Conservation (phyloP, 768 basidiomycete species). For the Hygrophoropsis aurantiaca region DNA sequence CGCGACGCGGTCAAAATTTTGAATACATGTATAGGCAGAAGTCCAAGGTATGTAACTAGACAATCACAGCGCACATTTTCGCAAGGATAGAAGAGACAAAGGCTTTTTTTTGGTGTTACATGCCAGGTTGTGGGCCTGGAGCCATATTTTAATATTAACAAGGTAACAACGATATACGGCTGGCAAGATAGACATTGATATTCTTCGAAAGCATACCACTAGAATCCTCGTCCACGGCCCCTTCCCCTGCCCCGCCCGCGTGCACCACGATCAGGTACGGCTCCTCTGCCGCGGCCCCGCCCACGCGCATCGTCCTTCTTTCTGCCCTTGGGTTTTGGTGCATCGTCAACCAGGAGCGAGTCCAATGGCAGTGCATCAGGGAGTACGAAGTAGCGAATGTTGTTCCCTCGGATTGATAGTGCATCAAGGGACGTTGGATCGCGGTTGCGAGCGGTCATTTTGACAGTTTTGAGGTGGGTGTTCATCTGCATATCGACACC, state of each 20-base stretch:
- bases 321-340: constrained; percentile 90
- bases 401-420: constrained; percentile 94
- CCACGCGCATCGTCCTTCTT: constrained; percentile 86
- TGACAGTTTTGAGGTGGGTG: constrained; percentile 96
- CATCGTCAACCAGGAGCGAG: constrained; percentile 95
- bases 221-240: constrained; percentile 47
- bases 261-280: constrained; percentile 47
- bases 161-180: constrained; percentile 6
- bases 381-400: constrained; percentile 95
- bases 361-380: constrained; percentile 96
- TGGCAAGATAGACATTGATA: constrained; percentile 5
- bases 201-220: not conserved
- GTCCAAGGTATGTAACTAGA: too few relatives aligned
- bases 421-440: constrained; percentile 86
- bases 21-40: too few relatives aligned
- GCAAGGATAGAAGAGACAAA: too few relatives aligned
- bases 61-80: too few relatives aligned
- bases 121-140: constrained; percentile 15
- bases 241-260: constrained; percentile 58
- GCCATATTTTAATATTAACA: constrained; percentile 25
- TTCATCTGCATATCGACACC: constrained; percentile 99
- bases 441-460: constrained; percentile 90
- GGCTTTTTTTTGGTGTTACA: constrained; percentile 11
- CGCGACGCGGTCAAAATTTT: too few relatives aligned
- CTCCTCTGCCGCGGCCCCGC: constrained; percentile 51